phyloP scores from a whole-genome alignment of 495 filamentous ascomycete genomes.

The Trichoderma asperelloides region DNA sequence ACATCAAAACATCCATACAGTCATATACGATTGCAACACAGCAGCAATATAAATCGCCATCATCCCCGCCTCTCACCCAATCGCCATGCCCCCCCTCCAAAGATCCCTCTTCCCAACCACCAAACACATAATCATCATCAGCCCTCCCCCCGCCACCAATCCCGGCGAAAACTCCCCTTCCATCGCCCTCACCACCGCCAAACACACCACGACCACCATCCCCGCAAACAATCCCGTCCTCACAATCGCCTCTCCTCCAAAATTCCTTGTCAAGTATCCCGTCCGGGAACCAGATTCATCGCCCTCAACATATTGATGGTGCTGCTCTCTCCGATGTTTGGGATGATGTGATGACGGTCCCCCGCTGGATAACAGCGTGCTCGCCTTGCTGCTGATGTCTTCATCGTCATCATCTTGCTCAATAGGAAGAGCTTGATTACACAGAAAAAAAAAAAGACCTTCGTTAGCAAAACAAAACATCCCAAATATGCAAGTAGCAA shows the following conservation, averaged over 20 bases:
- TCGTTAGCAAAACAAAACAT: too few species aligned
- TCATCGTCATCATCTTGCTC: too few species aligned
- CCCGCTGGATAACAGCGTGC: background rate
- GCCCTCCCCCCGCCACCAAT: background rate
- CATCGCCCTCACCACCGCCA: background rate
- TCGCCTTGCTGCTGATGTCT: background rate
- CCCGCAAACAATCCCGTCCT: background rate
- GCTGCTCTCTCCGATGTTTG: background rate
- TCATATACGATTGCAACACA: too few species aligned
- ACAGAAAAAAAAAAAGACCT: too few species aligned
- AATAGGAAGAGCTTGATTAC: too few species aligned
- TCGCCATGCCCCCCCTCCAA: background rate
- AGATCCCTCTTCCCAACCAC: background rate
- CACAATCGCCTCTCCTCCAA: background rate
- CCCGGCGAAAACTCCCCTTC: background rate
- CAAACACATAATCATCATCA: background rate
- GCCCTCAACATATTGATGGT: background rate
- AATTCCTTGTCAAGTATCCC: background rate
- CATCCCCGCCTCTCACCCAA: background rate
- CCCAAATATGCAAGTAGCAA: too few species aligned
- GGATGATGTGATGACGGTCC: too few species aligned
- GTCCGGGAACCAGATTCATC: background rate
- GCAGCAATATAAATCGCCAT: background rate
- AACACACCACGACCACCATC: background rate
- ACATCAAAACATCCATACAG: too few species aligned